Evolutionary conservation across 768 basidiomycete species (phyloP).

Genomic region (Thelephora ganbajun): DNA sequence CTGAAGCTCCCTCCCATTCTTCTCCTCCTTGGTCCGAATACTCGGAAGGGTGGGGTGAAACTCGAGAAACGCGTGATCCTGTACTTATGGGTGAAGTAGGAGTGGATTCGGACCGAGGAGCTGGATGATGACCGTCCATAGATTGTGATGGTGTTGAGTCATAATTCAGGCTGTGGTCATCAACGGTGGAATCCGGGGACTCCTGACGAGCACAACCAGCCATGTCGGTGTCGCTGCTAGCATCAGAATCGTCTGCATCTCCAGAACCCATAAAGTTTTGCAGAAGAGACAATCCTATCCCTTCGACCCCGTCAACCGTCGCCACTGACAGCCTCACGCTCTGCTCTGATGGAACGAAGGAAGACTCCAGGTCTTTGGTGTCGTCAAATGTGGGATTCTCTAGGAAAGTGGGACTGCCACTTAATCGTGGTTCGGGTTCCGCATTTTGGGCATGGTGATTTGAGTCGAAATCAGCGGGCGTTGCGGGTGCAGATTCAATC

Average conservation of each 20-base stretch:
- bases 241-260: slow-evolving; percentile 10
- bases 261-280: slow-evolving; percentile 30
- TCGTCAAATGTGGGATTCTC: background rate
- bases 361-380: slow-evolving; percentile 2
- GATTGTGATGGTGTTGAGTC: background rate
- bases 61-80: slow-evolving; percentile 1
- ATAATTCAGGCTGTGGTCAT: background rate
- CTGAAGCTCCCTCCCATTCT: slow-evolving; percentile 55
- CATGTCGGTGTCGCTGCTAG: slow-evolving; percentile 2
- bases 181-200: slow-evolving; percentile 9
- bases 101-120: background rate
- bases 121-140: background rate
- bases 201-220: slow-evolving; percentile 1
- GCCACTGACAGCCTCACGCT: slow-evolving; percentile 21
- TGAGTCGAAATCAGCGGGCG: slow-evolving; percentile 8
- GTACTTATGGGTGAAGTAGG: background rate
- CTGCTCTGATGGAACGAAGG: slow-evolving; percentile 9
- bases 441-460: background rate
- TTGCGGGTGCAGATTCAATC: slow-evolving; percentile 14
- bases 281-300: slow-evolving; percentile 57
- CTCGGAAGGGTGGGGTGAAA: slow-evolving; percentile 6
- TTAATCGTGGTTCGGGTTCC: background rate
- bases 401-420: background rate
- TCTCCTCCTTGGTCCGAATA: slow-evolving; percentile 16
- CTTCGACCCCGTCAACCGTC: slow-evolving; percentile 44